Conservation (phyloP, 306 rosid species). For the Dryas alaskensis region DNA sequence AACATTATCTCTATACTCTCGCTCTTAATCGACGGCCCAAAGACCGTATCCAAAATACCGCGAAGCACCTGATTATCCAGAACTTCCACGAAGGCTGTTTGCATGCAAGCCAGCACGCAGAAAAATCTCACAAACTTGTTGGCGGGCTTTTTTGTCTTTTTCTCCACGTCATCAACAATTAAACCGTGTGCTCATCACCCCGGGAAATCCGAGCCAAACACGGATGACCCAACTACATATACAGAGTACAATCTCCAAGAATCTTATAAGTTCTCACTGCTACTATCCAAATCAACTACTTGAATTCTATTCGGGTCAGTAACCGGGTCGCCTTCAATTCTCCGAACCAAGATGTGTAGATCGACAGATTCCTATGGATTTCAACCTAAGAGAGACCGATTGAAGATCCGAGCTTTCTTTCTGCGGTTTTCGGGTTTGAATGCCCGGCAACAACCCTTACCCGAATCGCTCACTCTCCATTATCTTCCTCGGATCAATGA, state of each 20-base stretch:
- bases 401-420: conserved; percentile 30
- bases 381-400: conserved; percentile 12
- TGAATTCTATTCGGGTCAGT: background rate
- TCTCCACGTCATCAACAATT: conserved; percentile 2
- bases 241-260: background rate
- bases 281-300: background rate
- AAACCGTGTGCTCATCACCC: conserved; percentile 27
- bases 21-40: background rate
- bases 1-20: background rate
- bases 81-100: background rate
- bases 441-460: conserved; percentile 16
- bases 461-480: conserved; percentile 41
- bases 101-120: conserved; percentile 2
- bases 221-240: background rate
- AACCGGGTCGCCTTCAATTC: background rate
- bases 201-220: background rate
- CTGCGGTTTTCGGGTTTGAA: conserved; percentile 32
- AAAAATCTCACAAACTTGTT: background rate
- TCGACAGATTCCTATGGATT: conserved; percentile 34
- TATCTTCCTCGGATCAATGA: conserved; percentile 45
- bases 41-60: background rate
- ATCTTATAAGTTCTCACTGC: background rate
- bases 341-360: conserved; percentile 34
- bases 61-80: background rate
- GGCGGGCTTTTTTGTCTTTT: background rate